Percentiles rank a stretch among this genome's conserved stretches.
These are phyloP conservation scores for Polytrichum commune DNA, from an alignment of 225 moss, liverwort and hornwort genomes.

Conservation along the genomic window DNA sequence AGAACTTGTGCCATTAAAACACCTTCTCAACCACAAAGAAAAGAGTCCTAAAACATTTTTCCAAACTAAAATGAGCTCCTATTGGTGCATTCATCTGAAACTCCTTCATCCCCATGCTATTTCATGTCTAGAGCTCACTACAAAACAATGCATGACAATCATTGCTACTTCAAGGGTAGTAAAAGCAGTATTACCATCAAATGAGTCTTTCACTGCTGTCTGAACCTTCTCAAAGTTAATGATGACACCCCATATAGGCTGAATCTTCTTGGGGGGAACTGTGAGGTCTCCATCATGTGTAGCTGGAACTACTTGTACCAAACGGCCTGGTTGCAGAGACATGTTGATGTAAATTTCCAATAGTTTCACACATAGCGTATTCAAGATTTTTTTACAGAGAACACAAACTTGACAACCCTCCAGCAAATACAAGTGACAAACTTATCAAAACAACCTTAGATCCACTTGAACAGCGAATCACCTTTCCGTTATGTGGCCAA, in stretches of 20 bases:
- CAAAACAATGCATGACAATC: background rate
- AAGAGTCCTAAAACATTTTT: background rate
- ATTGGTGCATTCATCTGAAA: too few species aligned
- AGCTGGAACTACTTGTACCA: slow-evolving; percentile 60
- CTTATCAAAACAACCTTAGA: too few species aligned
- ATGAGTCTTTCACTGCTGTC: slow-evolving; percentile 55
- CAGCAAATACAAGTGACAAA: too few species aligned
- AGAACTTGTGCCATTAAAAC: background rate
- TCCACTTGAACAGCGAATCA: too few species aligned
- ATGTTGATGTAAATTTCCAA: too few species aligned
- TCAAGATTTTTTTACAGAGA: too few species aligned
- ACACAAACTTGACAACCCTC: too few species aligned
- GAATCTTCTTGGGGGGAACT: slow-evolving; percentile 25
- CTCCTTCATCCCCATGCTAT: too few species aligned
- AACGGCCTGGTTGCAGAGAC: slow-evolving; percentile 64
- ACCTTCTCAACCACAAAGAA: background rate
- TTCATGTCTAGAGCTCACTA: too few species aligned
- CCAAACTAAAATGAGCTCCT: too few species aligned
- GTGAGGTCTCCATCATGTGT: slow-evolving; percentile 32
- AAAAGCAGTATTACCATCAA: slow-evolving; percentile 18
- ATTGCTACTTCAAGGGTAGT: background rate
- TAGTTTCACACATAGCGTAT: too few species aligned
- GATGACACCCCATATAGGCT: slow-evolving; percentile 79
- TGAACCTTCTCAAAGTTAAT: slow-evolving; percentile 90
- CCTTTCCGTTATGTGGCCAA: too few species aligned